Conservation (phyloP, 768 basidiomycete species). For the Scleroderma citrinum region DNA sequence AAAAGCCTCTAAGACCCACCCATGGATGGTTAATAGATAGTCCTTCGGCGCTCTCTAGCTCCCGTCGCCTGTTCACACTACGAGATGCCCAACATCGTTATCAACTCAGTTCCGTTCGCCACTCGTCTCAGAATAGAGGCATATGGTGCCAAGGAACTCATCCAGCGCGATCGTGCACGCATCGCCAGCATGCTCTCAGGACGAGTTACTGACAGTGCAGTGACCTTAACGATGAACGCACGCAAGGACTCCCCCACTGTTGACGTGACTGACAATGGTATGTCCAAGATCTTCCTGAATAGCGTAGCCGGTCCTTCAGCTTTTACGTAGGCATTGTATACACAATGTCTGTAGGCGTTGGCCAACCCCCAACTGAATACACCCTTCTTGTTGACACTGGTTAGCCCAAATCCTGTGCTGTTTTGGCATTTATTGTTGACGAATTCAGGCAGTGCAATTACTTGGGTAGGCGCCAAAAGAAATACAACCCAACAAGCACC, state of each 20-base stretch:
- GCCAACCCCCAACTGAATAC: slow-evolving; percentile 40
- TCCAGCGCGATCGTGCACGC: slow-evolving; percentile 44
- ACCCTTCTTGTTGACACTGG: slow-evolving; percentile 52
- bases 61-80: too few species aligned
- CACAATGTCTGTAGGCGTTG: slow-evolving; percentile 43
- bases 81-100: too few species aligned
- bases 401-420: slow-evolving; percentile 11
- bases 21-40: too few species aligned
- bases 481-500: slow-evolving; percentile 38
- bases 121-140: slow-evolving; percentile 5
- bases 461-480: slow-evolving; percentile 50
- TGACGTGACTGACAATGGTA: too few species aligned
- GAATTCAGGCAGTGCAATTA: slow-evolving; percentile 36
- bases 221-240: too few species aligned
- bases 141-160: slow-evolving; percentile 37
- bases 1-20: too few species aligned
- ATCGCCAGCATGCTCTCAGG: slow-evolving; percentile 42
- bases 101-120: too few species aligned
- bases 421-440: too few species aligned
- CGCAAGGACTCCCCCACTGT: too few species aligned
- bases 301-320: slow-evolving; percentile 15
- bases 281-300: too few species aligned
- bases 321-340: slow-evolving; percentile 51
- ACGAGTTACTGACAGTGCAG: slow-evolving; percentile 10
- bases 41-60: too few species aligned